A percentile compares a stretch with the other conserved stretches of the same genome.
Evolutionary conservation across 2,329 filamentous ascomycete genomes (phyloP).

Genomic region (Triangularia setosa): DNA sequence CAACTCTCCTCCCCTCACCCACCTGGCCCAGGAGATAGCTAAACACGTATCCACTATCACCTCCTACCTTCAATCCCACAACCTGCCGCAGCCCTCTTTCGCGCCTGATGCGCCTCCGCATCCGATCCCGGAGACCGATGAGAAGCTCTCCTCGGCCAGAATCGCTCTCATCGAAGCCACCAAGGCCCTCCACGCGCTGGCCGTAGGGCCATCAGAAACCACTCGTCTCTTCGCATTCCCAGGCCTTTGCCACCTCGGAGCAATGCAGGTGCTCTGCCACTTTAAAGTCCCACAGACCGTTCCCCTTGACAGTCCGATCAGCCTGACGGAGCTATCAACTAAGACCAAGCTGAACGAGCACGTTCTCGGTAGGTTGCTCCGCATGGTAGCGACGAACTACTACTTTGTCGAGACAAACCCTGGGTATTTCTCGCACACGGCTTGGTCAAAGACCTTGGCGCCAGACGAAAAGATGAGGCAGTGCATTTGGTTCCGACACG

Average conservation of each 20-base stretch:
- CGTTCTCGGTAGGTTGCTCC: conserved; percentile 10
- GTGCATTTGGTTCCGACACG: conserved; percentile 13
- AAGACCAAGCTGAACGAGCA: conserved; percentile 10
- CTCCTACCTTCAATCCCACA: not conserved
- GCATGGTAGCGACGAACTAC: conserved; percentile 16
- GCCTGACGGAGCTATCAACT: conserved; percentile 7
- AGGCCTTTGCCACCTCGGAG: conserved; percentile 9
- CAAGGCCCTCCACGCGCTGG: conserved; percentile 13
- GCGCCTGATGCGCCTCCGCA: conserved; percentile 7
- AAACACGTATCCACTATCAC: conserved; percentile 1
- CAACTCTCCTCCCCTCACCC: not conserved
- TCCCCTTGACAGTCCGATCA: conserved; percentile 2
- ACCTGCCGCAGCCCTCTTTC: conserved; percentile 15
- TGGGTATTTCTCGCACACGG: conserved; percentile 13
- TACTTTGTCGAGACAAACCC: conserved; percentile 12
- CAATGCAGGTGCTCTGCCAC: conserved; percentile 16
- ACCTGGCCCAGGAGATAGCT: conserved; percentile 12
- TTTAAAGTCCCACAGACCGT: conserved; percentile 14
- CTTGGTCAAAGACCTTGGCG: conserved; percentile 12
- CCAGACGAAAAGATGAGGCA: conserved; percentile 16
- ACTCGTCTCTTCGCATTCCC: conserved; percentile 10
- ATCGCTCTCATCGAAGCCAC: conserved; percentile 14
- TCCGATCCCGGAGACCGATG: conserved; percentile 5
- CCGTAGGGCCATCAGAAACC: conserved; percentile 11
- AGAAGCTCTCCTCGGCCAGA: conserved; percentile 5